Evolutionary conservation across 2,329 filamentous ascomycete species (phyloP).

Genomic region (Sclerotinia nivalis): DNA sequence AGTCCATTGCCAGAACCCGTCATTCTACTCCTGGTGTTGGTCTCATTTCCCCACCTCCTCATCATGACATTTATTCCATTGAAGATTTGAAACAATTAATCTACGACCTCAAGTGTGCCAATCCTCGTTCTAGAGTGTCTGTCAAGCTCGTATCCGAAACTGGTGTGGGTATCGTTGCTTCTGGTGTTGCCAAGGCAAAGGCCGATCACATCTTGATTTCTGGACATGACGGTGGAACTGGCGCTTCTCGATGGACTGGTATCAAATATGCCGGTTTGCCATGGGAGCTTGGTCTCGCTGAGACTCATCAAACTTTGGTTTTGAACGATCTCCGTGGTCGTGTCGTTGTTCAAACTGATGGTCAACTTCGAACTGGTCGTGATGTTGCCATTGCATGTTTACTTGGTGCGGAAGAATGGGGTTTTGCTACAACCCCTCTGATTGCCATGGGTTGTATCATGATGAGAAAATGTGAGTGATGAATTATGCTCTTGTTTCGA

Average conservation of each 20-base stretch:
- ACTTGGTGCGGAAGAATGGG: slow-evolving; percentile 97
- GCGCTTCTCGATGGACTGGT: slow-evolving; percentile 95
- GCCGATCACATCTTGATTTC: slow-evolving; percentile 96
- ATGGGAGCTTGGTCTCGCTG: slow-evolving; percentile 94
- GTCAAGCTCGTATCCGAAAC: slow-evolving; percentile 98
- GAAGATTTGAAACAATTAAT: slow-evolving; percentile 98
- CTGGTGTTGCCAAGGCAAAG: slow-evolving; percentile 96
- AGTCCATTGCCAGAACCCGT: slow-evolving; percentile 88
- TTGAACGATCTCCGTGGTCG: slow-evolving; percentile 93
- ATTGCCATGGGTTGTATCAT: slow-evolving; percentile 98
- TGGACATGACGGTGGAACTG: slow-evolving; percentile 94
- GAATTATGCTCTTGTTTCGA: background rate
- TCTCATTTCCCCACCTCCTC: slow-evolving; percentile 91
- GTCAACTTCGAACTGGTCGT: slow-evolving; percentile 86
- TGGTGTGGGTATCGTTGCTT: slow-evolving; percentile 95
- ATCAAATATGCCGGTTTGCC: slow-evolving; percentile 98
- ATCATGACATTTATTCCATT: slow-evolving; percentile 98
- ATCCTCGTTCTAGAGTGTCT: slow-evolving; percentile 86
- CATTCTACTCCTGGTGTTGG: slow-evolving; percentile 96
- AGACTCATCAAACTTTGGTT: slow-evolving; percentile 95
- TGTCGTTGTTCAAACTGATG: slow-evolving; percentile 95
- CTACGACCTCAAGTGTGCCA: slow-evolving; percentile 96
- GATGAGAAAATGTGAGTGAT: slow-evolving; percentile 67
- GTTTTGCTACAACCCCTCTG: slow-evolving; percentile 89
- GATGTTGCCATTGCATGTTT: slow-evolving; percentile 94